Evolutionary conservation across 1,139 yeast species (phyloP).

Genomic region (Debaryomyces robertsiae): DNA sequence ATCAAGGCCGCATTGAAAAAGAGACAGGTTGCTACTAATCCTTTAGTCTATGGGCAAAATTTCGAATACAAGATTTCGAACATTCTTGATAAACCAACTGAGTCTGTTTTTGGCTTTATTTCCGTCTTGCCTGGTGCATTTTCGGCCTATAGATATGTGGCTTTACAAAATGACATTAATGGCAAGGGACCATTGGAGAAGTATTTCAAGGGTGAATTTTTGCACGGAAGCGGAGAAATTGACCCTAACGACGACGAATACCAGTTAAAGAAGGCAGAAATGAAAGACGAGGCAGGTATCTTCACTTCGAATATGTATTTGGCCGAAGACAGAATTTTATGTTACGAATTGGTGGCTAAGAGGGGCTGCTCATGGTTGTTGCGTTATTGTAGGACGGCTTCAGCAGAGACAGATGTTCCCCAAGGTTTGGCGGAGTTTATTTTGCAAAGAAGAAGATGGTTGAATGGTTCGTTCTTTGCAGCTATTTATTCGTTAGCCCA

Average conservation of each 20-base stretch:
- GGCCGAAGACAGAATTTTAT: constrained; percentile 53
- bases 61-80: constrained; percentile 90
- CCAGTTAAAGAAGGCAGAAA: constrained; percentile 39
- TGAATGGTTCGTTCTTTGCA: constrained; percentile 53
- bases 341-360: constrained; percentile 53
- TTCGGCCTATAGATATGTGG: constrained; percentile 90
- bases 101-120: constrained; percentile 89
- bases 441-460: constrained; percentile 54
- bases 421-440: constrained; percentile 49
- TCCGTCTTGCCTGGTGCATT: constrained; percentile 95
- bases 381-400: constrained; percentile 48
- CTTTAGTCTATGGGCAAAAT: constrained; percentile 50
- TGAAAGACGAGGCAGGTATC: constrained; percentile 51
- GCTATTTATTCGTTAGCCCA: constrained; percentile 51
- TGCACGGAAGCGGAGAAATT: constrained; percentile 48
- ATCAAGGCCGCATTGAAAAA: constrained; percentile 47
- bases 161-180: constrained; percentile 78
- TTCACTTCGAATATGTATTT: constrained; percentile 54
- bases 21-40: constrained; percentile 46
- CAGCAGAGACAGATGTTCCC: constrained; percentile 55
- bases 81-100: constrained; percentile 92
- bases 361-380: constrained; percentile 47
- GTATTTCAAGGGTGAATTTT: constrained; percentile 52
- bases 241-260: constrained; percentile 52
- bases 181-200: constrained; percentile 70